Evolutionary conservation across 208 protist genomes (phyloP).

Genomic region (Trypanosoma boissoni): DNA sequence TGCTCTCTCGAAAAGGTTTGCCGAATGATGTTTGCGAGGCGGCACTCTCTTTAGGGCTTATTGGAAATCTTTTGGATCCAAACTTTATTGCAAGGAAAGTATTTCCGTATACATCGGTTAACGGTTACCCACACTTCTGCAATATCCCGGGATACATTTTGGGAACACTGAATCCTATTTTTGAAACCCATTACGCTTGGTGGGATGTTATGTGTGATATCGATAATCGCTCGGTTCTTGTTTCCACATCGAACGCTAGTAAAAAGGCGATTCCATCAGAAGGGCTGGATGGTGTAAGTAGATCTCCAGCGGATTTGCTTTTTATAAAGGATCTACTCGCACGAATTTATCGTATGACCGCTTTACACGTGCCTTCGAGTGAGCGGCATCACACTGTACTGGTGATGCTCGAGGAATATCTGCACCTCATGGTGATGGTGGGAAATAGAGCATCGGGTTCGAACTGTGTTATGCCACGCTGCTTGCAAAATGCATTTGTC

Average conservation of each 20-base stretch:
- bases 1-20: constrained; percentile 55
- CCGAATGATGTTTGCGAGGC: constrained; percentile 75
- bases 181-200: constrained; percentile 54
- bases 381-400: constrained; percentile 45
- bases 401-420: constrained; percentile 53
- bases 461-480: neutral
- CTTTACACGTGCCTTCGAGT: constrained; percentile 33
- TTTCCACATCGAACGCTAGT: constrained; percentile 3
- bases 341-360: constrained; percentile 38
- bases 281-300: neutral
- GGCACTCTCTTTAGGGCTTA: constrained; percentile 52
- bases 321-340: constrained; percentile 41
- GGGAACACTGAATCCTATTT: constrained; percentile 82
- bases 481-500: constrained; percentile 30
- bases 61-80: constrained; percentile 64
- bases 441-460: constrained; percentile 20
- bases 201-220: constrained; percentile 80
- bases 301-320: constrained; percentile 23
- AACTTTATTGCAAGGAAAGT: constrained; percentile 63
- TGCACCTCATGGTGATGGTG: constrained; percentile 39
- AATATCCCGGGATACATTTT: constrained; percentile 71
- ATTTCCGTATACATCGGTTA: constrained; percentile 80
- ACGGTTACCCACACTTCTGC: constrained; percentile 51
- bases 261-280: no score
- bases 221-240: constrained; percentile 39